Base-by-base conservation (phyloP, 2,329 filamentous ascomycete genomes). In the Aspergillus chevalieri region DNA sequence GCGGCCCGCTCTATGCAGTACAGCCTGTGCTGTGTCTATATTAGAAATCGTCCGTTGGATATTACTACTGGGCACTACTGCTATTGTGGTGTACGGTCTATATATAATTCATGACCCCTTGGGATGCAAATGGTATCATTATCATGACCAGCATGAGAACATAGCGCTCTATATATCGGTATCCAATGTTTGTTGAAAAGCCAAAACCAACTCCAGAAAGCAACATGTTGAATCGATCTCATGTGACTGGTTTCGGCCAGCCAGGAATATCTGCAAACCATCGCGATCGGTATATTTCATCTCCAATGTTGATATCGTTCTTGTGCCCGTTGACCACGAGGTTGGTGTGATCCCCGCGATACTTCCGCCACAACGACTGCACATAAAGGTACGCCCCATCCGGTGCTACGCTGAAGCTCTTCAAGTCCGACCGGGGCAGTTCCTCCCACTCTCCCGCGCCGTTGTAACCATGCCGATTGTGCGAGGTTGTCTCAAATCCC, bases 241-340 rank as follows among this genome's bases (percentile, higher is more conserved):
- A 30, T 30, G 26, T 30, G 26, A 39, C 36, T 50, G 59, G 57
- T 46, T 62, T 62, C 14, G 57, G 55, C 59, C 59, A 62, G 33
- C 58, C 58, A 45, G 56, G 54, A 7, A 62, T 58, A 38, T 61
- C 53, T 5, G 49, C 57, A 30, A 52, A 61, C 54, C 53, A 61
- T 24, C 59, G 57, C 44, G 59, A 61, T 38, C 58, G 59, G 39
- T 62, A 62, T 22, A 62, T 61, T 47, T 60, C 58, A 47, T 61
- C 51, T 4, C 59, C 58, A 26, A 52, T 24, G 36, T 55, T 58
- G 46, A 62, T 56, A 39, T 55, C 50, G 12, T 46, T 49, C 6
- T 52, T 50, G 21, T 44, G 34, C 3, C 58, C 58, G 42, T 57
- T 45, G 1, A 52, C 48, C 3, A 62, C 58, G 3, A 62, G 30